A percentile compares a stretch with the other conserved stretches of the same genome.
Conservation (phyloP, 495 filamentous ascomycete species). For the Neurospora sp. region DNA sequence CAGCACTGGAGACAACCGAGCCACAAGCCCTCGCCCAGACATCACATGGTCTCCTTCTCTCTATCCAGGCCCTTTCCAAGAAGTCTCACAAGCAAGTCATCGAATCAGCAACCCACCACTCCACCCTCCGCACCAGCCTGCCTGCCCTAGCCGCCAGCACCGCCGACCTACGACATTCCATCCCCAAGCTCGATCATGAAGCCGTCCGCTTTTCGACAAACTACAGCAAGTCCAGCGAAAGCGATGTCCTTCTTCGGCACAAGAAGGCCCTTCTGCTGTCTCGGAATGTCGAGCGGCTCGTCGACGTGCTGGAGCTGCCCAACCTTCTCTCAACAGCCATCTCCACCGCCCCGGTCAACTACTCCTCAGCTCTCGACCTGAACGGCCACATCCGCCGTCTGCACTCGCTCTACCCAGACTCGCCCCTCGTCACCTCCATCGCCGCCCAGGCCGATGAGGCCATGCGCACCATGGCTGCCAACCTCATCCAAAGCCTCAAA, state of each 20-base stretch:
- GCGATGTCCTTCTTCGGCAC: conserved; percentile 57
- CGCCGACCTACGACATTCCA: conserved; percentile 52
- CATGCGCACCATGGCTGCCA: conserved; percentile 81
- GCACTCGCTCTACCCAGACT: conserved; percentile 70
- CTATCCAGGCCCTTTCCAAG: conserved; percentile 79
- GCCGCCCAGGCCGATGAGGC: conserved; percentile 70
- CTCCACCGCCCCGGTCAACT: conserved; percentile 46
- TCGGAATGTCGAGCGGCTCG: conserved; percentile 77
- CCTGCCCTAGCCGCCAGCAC: conserved; percentile 57
- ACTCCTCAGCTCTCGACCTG: conserved; percentile 83
- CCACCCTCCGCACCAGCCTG: conserved; percentile 55
- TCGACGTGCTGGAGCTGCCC: conserved; percentile 87
- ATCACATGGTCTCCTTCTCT: conserved; percentile 72
- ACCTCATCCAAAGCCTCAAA: conserved; percentile 70
- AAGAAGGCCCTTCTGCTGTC: conserved; percentile 78
- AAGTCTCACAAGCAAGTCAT: conserved; percentile 87
- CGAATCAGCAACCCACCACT: conserved; percentile 64
- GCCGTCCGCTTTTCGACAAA: conserved; percentile 72
- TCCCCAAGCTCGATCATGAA: conserved; percentile 72
- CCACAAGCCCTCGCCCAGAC: conserved; percentile 70
- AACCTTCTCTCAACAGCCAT: conserved; percentile 62
- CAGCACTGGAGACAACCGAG: conserved; percentile 62
- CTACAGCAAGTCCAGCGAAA: conserved; percentile 67
- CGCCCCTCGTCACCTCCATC: conserved; percentile 62
- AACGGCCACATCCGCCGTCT: conserved; percentile 89